Conservation (phyloP, 192 early-diverging fungal species). For the Rhizoclosmatium globosum region DNA sequence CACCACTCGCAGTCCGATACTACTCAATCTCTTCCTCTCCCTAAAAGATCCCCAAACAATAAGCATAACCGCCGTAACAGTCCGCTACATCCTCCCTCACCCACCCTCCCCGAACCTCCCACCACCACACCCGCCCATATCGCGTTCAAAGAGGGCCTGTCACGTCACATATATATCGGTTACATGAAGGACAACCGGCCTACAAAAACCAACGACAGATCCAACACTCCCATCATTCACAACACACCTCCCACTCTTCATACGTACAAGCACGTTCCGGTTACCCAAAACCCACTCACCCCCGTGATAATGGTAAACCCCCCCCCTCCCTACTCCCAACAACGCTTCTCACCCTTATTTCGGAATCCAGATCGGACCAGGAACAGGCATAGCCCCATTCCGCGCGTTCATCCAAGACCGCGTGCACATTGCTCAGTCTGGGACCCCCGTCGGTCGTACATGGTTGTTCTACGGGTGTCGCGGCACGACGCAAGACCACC, state of each 20-base stretch:
- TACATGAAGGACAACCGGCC: conserved; percentile 55
- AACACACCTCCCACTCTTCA: conserved; percentile 82
- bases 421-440: conserved; percentile 59
- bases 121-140: conserved; percentile 20
- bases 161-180: conserved; percentile 86
- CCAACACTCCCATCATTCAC: conserved; percentile 40
- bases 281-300: conserved; percentile 80
- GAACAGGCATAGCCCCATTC: conserved; percentile 99
- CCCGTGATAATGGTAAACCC: conserved; percentile 85
- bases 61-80: conserved; percentile 86
- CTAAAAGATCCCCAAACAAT: conserved; percentile 78
- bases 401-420: conserved; percentile 95
- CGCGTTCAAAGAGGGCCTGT: conserved; percentile 74
- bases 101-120: not conserved
- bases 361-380: conserved; percentile 77
- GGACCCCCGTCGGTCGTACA: conserved; percentile 77
- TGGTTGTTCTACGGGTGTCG: conserved; percentile 96
- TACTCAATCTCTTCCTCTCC: conserved; percentile 96
- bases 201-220: not conserved
- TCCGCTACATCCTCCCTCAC: conserved; percentile 74
- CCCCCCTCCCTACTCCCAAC: not conserved
- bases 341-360: not conserved
- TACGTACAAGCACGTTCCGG: conserved; percentile 89
- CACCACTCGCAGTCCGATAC: conserved; percentile 88
- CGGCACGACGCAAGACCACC: conserved; percentile 81